These are phyloP conservation scores for Mycosphaerella sp. DNA, from an alignment of 2,329 filamentous ascomycete species.

Conservation along the genomic window DNA sequence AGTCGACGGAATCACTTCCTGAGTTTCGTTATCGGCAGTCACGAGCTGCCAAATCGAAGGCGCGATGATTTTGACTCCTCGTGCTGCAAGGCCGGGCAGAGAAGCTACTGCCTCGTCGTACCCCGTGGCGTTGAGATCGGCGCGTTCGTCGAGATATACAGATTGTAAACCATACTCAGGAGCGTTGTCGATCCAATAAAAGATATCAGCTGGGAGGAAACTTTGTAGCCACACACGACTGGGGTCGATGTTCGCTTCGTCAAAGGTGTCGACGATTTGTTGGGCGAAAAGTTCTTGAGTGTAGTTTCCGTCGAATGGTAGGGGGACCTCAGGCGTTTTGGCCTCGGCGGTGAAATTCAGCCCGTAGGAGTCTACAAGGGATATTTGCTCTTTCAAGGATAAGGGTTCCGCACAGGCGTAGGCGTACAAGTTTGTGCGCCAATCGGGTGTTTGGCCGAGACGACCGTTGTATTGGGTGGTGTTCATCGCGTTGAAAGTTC, in stretches of 20 bases:
- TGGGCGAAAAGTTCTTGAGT: slow-evolving; percentile 60
- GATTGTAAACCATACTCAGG: slow-evolving; percentile 57
- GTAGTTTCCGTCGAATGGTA: slow-evolving; percentile 60
- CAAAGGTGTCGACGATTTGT: slow-evolving; percentile 58
- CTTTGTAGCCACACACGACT: slow-evolving; percentile 57
- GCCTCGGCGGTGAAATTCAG: slow-evolving; percentile 61
- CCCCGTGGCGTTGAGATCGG: slow-evolving; percentile 45
- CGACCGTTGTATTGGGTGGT: slow-evolving; percentile 46
- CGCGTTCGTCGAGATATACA: slow-evolving; percentile 58
- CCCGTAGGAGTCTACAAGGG: slow-evolving; percentile 51
- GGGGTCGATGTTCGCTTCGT: slow-evolving; percentile 47
- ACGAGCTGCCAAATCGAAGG: slow-evolving; percentile 60
- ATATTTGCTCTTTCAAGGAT: slow-evolving; percentile 57
- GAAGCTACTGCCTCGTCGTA: slow-evolving; percentile 51
- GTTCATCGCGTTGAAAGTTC: slow-evolving; percentile 53
- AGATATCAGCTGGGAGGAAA: slow-evolving; percentile 49
- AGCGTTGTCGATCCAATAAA: slow-evolving; percentile 60
- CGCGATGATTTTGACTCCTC: slow-evolving; percentile 57
- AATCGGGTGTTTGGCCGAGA: slow-evolving; percentile 45
- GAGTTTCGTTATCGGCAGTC: slow-evolving; percentile 39
- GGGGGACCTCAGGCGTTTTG: slow-evolving; percentile 58
- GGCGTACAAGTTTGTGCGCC: slow-evolving; percentile 59
- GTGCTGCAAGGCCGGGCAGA: slow-evolving; percentile 50
- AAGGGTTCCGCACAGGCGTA: slow-evolving; percentile 56
- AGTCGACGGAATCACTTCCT: slow-evolving; percentile 54